Evolutionary conservation across 2,329 filamentous ascomycete species (phyloP).

Genomic region (Pseudogymnoascus sp.): DNA sequence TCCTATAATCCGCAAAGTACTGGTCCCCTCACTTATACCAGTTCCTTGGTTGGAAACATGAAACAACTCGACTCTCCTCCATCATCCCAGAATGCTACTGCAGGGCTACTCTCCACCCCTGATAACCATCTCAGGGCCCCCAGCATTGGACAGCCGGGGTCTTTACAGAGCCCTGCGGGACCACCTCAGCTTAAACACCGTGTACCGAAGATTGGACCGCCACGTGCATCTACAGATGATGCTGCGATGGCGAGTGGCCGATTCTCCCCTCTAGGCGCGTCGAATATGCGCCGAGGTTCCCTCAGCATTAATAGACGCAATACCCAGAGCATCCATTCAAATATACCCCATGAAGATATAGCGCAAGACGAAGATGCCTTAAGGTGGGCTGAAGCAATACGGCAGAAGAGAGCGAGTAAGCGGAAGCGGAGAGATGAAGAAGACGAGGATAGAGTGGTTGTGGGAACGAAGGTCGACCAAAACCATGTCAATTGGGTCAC

Average conservation of each 20-base stretch:
- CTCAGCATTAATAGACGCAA: slow-evolving; percentile 71
- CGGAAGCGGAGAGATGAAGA: slow-evolving; percentile 75
- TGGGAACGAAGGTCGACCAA: slow-evolving; percentile 96
- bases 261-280: slow-evolving; percentile 61
- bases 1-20: slow-evolving; percentile 27
- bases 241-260: slow-evolving; percentile 64
- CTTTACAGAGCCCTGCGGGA: slow-evolving; percentile 23
- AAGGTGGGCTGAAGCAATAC: slow-evolving; percentile 86
- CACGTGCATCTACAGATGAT: slow-evolving; percentile 65
- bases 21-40: slow-evolving; percentile 27
- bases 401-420: slow-evolving; percentile 85
- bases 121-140: slow-evolving; percentile 32
- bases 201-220: slow-evolving; percentile 63
- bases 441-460: slow-evolving; percentile 88
- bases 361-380: slow-evolving; percentile 83
- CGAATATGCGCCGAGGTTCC: slow-evolving; percentile 64
- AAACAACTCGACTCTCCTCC: slow-evolving; percentile 20
- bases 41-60: slow-evolving; percentile 25
- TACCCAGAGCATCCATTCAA: slow-evolving; percentile 79
- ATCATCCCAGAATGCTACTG: slow-evolving; percentile 26
- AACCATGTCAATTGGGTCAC: slow-evolving; percentile 96
- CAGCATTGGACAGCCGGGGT: slow-evolving; percentile 35
- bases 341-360: slow-evolving; percentile 75
- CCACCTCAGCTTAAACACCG: slow-evolving; percentile 66
- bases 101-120: slow-evolving; percentile 60